Base-by-base conservation (phyloP, 2,329 filamentous ascomycete species). In the Cylindrodendrum hubeiense region DNA sequence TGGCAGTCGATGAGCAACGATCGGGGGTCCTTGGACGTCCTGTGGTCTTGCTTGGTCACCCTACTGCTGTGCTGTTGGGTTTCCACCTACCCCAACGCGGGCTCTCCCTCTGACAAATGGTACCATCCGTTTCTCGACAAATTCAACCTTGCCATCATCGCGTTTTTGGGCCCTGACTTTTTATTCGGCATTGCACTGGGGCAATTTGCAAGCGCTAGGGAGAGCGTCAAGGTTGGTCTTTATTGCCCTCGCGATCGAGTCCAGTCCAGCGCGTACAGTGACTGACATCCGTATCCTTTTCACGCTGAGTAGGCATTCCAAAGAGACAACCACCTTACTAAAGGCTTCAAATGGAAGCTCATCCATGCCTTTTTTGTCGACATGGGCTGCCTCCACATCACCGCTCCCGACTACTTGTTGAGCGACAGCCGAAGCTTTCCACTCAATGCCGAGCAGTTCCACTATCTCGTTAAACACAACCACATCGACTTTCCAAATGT, bases 11-110 rank as follows among this genome's bases (percentile, higher is more conserved):
- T 74, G 21, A 77, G 79, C 7, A 69, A 76, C 57, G 74, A 76
- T 13, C 75, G 82, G 49, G 82, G 82, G 4, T 81, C 77, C 3
- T 67, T 79, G 22, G 79, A 82, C 54, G 81, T 84, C 34, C 60
- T 83, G 1, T 80, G 74, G 70, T 77, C 75, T 24, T 81, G 78
- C 56, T 47, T 72, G 2, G 54, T 80, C 21, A 85, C 83, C 1
- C 81, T 83, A 9, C 71, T 81, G 6, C 75, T 84, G 0, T 84
- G 81, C 66, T 77, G 72, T 30, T 84, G 80, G 79, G 77, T 79
- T 4, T 71, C 77, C 4, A 73, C 83, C 3, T 79, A 77, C 63
- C 77, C 80, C 6, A 82, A 83, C 43, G 68, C 81, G 4, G 76
- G 77, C 0, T 69, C 77, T 3, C 64, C 65, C 0, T 72, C 71